These are phyloP conservation scores for Fragaria vesca DNA, from an alignment of 306 rosid genomes.

Conservation along the genomic window DNA sequence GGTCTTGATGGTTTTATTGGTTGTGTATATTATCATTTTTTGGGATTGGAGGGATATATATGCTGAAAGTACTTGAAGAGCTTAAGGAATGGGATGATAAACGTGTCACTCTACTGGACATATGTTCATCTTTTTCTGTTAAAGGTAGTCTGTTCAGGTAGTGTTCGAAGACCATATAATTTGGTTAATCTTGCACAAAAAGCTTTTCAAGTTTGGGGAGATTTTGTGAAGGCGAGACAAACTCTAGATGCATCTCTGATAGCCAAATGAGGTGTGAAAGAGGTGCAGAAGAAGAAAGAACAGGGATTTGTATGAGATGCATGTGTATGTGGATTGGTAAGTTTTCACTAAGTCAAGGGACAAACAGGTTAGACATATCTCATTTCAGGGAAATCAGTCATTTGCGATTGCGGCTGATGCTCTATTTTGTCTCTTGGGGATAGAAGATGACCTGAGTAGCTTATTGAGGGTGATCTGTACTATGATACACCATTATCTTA, in stretches of 20 bases:
- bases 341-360: background rate
- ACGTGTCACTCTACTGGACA: background rate
- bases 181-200: background rate
- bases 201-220: background rate
- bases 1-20: background rate
- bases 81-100: background rate
- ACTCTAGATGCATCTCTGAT: background rate
- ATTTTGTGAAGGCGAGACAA: background rate
- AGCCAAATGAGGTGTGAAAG: background rate
- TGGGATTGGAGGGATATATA: background rate
- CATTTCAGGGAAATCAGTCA: background rate
- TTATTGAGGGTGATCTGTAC: background rate
- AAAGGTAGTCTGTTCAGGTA: background rate
- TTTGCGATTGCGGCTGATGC: background rate
- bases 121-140: background rate
- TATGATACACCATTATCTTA: too few species aligned
- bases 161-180: background rate
- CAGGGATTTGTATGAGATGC: background rate
- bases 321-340: background rate
- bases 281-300: background rate
- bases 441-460: background rate
- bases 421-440: background rate
- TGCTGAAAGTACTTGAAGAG: background rate
- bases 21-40: background rate
- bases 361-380: background rate